Evolutionary conservation across 768 basidiomycete species (phyloP).

Genomic region (Mycena galopus): DNA sequence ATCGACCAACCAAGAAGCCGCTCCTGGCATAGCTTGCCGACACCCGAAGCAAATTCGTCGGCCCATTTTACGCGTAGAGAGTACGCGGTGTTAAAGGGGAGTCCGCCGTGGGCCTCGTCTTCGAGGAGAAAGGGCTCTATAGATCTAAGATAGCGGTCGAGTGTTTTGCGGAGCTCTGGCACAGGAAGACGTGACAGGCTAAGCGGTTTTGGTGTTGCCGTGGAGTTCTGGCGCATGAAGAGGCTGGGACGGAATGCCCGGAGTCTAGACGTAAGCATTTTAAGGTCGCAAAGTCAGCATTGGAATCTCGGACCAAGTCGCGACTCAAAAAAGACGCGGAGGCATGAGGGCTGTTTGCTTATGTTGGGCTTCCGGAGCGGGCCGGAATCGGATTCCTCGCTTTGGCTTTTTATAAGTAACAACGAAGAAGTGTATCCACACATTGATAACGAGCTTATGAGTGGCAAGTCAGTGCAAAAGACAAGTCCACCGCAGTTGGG

Average conservation of each 20-base stretch:
- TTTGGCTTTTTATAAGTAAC: constrained; percentile 16
- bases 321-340: constrained; percentile 7
- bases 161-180: constrained; percentile 79
- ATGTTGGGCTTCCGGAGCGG: constrained; percentile 3
- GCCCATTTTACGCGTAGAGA: constrained; percentile 70
- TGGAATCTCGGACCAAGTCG: constrained; percentile 14
- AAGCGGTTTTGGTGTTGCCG: constrained; percentile 41
- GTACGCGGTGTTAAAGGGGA: constrained; percentile 64
- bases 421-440: no score
- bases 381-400: constrained; percentile 6
- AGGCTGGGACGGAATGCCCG: constrained; percentile 4
- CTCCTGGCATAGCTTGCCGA: constrained; percentile 79
- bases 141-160: constrained; percentile 83
- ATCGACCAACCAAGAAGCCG: constrained; percentile 71
- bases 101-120: constrained; percentile 71
- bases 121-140: constrained; percentile 85
- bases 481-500: no score
- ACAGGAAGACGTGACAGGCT: constrained; percentile 82
- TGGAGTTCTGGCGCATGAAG: constrained; percentile 36
- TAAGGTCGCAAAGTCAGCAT: constrained; percentile 25
- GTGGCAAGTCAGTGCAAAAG: no score
- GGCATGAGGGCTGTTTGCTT: background rate
- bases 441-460: no score
- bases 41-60: constrained; percentile 76
- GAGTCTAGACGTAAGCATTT: constrained; percentile 28